phyloP scores from a whole-genome alignment of 306 rosid genomes.

The cucumber (Cucumis sativus) region DNA sequence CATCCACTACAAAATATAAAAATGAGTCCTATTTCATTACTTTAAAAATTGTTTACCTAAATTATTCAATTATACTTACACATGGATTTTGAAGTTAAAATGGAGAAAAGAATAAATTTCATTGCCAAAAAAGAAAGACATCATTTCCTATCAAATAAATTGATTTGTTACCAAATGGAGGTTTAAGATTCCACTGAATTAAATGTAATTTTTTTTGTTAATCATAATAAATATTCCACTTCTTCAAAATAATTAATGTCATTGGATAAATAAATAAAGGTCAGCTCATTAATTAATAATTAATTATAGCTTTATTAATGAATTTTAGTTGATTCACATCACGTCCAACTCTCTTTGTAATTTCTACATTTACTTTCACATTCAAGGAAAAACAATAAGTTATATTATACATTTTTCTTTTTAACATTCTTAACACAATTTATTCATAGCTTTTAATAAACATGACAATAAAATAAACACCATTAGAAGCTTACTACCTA shows the following conservation, averaged over 20 bases:
- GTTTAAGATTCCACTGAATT: background rate
- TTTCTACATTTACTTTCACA: background rate
- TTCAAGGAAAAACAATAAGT: background rate
- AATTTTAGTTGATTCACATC: background rate
- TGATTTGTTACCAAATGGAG: background rate
- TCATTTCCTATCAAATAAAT: too few species aligned
- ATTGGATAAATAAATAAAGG: background rate
- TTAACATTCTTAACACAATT: too few species aligned
- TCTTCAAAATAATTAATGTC: background rate
- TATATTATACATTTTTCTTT: too few species aligned
- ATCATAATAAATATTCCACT: background rate
- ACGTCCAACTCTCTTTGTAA: background rate
- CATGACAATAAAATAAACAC: too few species aligned
- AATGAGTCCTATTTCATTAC: too few species aligned
- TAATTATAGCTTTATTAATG: background rate
- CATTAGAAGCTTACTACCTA: too few species aligned
- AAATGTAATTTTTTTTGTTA: background rate
- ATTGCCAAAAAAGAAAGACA: too few species aligned
- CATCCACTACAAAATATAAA: too few species aligned
- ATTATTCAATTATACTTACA: too few species aligned
- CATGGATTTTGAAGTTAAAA: background rate
- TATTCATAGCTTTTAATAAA: background rate
- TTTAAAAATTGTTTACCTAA: too few species aligned
- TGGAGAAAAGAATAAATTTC: too few species aligned
- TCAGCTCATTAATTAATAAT: background rate